Evolutionary conservation across 345 rosid genomes (phyloP).

Genomic region (Citrus trifoliata): DNA sequence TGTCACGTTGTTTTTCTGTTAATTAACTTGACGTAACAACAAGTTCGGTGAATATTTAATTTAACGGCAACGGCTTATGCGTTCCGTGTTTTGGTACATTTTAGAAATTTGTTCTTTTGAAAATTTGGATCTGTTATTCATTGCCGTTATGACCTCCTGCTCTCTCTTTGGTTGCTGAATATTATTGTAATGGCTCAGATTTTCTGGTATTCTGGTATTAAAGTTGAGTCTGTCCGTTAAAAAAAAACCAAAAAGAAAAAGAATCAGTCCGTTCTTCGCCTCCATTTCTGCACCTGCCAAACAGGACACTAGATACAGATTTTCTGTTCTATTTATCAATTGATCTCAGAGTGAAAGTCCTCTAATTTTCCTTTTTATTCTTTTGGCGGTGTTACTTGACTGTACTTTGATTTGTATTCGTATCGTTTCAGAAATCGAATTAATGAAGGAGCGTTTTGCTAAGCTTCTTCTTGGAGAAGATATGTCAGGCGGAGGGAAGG

Average conservation of each 20-base stretch:
- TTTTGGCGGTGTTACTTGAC: not conserved
- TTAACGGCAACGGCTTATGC: not conserved
- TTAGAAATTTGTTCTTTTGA: not conserved
- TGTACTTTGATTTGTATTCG: not conserved
- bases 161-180: not conserved
- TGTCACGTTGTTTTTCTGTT: not conserved
- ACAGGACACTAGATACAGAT: not conserved
- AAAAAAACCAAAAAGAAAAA: too few relatives aligned
- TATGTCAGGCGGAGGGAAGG: conserved; percentile 57
- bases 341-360: not conserved
- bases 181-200: not conserved
- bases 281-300: not conserved
- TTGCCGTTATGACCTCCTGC: not conserved
- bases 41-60: not conserved
- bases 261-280: not conserved
- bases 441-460: conserved; percentile 50
- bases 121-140: not conserved
- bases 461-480: conserved; percentile 61
- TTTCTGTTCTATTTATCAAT: not conserved
- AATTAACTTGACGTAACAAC: not conserved
- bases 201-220: not conserved
- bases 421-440: conserved; percentile 30
- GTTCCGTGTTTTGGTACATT: not conserved
- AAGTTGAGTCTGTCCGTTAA: not conserved
- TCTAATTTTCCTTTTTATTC: not conserved